Evolutionary conservation across 1,139 yeast species (phyloP), one percentile per base, ranked within the genome.

Genomic region (Debaryomycetaceae sp.): DNA sequence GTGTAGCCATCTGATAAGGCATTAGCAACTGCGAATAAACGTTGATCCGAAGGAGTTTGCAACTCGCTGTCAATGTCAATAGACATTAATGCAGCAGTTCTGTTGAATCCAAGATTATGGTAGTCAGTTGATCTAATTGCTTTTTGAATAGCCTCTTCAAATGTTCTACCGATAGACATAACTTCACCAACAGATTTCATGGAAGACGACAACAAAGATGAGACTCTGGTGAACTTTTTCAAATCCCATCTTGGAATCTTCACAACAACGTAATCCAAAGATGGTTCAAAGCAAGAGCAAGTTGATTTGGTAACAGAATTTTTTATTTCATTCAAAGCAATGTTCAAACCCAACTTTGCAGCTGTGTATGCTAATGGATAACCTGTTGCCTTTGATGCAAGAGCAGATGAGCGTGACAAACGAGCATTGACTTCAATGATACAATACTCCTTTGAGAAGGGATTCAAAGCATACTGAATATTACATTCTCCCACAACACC

Each of bases 401-500:
- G 79, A 48, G 99, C 99, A 37, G 99, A 93, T 45, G 99, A 93
- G 69, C 99, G 85, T 23, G 98, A 91, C 61, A 93, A 79, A 76
- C 99, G 87, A 45, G 99, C 99, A 66, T 93, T 93, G 53, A 93
- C 99, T 74, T 93, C 99, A 67, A 93, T 93, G 56, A 93, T 89
- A 72, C 99, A 87, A 74, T 91, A 93, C 65, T 93, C 99, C 69
- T 87, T 86, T 50, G 95, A 85, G 71, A 82, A 81, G 55, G 99
- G 98, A 66, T 93, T 89, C 66, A 93, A 80, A 46, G 99, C 98
- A 65, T 93, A 93, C 69, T 93, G 99, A 62, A 93, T 89, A 76
- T 93, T 93, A 80, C 99, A 93, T 75, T 93, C 99, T 79, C 99
- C 99, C 62, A 93, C 98, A 65, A 93, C 99, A 60, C 99, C 99